Percentiles rank a stretch among this genome's conserved stretches.
Evolutionary conservation across 768 basidiomycete genomes (phyloP).

Genomic region (Pleurotus citrinopileatus): DNA sequence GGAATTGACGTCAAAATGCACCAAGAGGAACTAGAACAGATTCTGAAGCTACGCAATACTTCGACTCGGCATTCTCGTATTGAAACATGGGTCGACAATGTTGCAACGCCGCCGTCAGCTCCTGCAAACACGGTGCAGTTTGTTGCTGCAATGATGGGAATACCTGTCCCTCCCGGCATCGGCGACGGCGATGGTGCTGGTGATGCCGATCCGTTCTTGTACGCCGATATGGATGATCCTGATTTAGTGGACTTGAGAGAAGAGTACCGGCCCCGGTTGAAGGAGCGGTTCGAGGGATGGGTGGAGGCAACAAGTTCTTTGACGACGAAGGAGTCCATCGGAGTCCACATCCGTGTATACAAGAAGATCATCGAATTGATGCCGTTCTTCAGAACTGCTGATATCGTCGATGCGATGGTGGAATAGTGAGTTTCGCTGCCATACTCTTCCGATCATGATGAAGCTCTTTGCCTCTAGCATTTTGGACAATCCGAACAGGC

Average conservation of each 20-base stretch:
- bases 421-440: constrained; percentile 34
- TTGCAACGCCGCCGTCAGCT: constrained; percentile 33
- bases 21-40: constrained; percentile 38
- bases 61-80: constrained; percentile 40
- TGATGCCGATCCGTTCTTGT: constrained; percentile 37
- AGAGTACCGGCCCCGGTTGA: constrained; percentile 45
- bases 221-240: constrained; percentile 45
- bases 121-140: constrained; percentile 43
- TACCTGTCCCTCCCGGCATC: constrained; percentile 36
- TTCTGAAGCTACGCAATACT: constrained; percentile 39
- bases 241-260: constrained; percentile 48
- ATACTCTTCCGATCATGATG: neutral
- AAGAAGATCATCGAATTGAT: constrained; percentile 44
- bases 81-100: constrained; percentile 38
- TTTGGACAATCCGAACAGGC: constrained; percentile 51
- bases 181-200: constrained; percentile 22
- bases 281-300: constrained; percentile 58
- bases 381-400: constrained; percentile 52
- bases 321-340: constrained; percentile 29
- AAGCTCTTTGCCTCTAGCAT: constrained; percentile 32
- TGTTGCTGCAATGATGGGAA: constrained; percentile 52
- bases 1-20: constrained; percentile 40
- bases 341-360: constrained; percentile 39
- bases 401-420: constrained; percentile 57
- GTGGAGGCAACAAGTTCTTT: constrained; percentile 32